Base-by-base conservation (phyloP, 1,284 basidiomycete genomes). In the Earliella scabrosa region DNA sequence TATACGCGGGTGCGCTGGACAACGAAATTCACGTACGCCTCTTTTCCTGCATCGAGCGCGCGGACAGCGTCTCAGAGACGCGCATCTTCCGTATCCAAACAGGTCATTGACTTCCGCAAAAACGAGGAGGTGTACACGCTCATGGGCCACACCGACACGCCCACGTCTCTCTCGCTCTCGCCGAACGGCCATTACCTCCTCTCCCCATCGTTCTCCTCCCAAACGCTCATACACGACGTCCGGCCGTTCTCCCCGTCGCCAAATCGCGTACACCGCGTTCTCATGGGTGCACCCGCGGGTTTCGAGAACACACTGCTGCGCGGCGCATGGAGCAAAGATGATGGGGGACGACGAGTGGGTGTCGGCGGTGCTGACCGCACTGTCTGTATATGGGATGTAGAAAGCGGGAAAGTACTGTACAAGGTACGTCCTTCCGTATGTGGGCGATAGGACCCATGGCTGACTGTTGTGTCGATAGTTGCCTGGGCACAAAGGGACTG, bases 361-460 rank as follows among this genome's bases (percentile, higher is more conserved):
- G 87, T 92, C 0, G 90, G 90, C 38, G 90, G 90, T 35, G 90
- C 90, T 1, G 90, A 93, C 69, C 77, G 90, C 54, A 91, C 86
- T 78, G 93, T 97, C 31, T 94, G 91, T 51, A 88, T 98, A 26
- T 97, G 95, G 94, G 94, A 97, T 21, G 92, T 95, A 2, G 92
- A 96, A 64, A 93, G 83, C 61, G 87, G 85, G 13, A 88, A 87
- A 65, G 85, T 95, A 9, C 69, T 90, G 64, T 97, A 96, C 78
- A 96, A 97, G 82, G 90, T 84, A 41, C 14, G 74, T 78, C 20
- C n/a, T 56, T 47, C 35, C 32, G 11, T 6, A 36, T 38, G 45
- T 21, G 8, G 43, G 4, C 24, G n/a, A 38, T 26, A 21, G 44
- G 29, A 14, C 27, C 24, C 31, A 43, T 48, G 57, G 45, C 49